phyloP scores from a whole-genome alignment of 2,329 filamentous ascomycete genomes.

The Colletotrichum magnum region DNA sequence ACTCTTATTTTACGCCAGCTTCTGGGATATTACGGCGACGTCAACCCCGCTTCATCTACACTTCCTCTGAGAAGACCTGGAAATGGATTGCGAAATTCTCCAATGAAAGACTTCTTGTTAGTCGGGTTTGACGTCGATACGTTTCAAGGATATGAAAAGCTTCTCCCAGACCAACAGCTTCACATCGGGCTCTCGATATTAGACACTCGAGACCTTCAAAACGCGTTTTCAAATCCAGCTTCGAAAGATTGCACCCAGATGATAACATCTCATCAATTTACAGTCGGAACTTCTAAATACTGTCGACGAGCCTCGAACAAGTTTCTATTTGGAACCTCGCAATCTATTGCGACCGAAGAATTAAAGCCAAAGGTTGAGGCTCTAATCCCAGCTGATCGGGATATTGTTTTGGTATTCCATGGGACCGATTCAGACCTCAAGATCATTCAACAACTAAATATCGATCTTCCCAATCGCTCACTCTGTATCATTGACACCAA shows the following conservation, averaged over 20 bases:
- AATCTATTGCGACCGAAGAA: constrained; percentile 31
- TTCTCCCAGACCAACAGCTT: constrained; percentile 30
- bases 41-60: not conserved
- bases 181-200: constrained; percentile 30
- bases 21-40: constrained; percentile 15
- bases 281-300: constrained; percentile 20
- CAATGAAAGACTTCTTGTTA: constrained; percentile 30
- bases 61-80: constrained; percentile 4
- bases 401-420: constrained; percentile 25
- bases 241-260: not conserved
- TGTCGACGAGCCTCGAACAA: constrained; percentile 38
- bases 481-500: constrained; percentile 45
- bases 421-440: constrained; percentile 20
- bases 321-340: constrained; percentile 26
- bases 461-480: constrained; percentile 29
- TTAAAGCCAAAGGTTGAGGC: constrained; percentile 18
- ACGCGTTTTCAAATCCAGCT: not conserved
- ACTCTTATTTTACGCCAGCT: constrained; percentile 32
- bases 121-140: constrained; percentile 38
- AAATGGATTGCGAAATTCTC: constrained; percentile 14
- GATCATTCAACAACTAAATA: constrained; percentile 25
- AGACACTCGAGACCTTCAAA: constrained; percentile 23
- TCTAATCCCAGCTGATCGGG: constrained; percentile 1
- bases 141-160: constrained; percentile 28
- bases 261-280: constrained; percentile 34